Evolutionary conservation across 2,329 filamentous ascomycete genomes (phyloP), one percentile per base, ranked within the genome.

Genomic region (Sclerotiophoma versabilis): DNA sequence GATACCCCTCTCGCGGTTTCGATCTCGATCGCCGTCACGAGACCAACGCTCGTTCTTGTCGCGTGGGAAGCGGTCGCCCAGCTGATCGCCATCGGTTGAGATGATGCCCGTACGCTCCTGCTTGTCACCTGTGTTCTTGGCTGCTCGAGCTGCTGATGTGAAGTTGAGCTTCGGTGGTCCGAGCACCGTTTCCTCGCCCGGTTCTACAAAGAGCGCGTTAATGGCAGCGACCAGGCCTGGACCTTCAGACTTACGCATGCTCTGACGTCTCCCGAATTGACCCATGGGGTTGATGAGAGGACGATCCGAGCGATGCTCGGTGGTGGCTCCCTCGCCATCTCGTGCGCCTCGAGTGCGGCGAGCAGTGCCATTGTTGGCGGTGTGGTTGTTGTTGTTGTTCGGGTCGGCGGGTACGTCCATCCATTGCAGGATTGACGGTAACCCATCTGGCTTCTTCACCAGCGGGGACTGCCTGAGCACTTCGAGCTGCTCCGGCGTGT

Each of bases 371-470:
- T 64, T 66, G 34, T 61, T 66, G 47, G 42, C 32, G 37, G 63
- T 65, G 54, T 57, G 67, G 60, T 66, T 69, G 51, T 56, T 65
- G 49, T 60, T 60, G 32, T 44, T 57, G 41, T 19, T 66, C 27
- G 69, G 65, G 20, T 74, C 72, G 22, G 62, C 54, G 17, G 69
- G 63, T 37, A 66, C 96, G 90, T 93, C 92, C 92, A 97, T 96
- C 93, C 93, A 98, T 81, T 96, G 91, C 79, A 96, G 92, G 60
- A 89, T 84, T 22, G 92, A 89, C 62, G 92, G 93, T 38, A 97
- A 83, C 60, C 83, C 84, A 60, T 88, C 80, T 39, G 93, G 93
- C 77, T 91, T 96, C 66, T 84, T 80, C 70, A 92, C 92, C 75
- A 96, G 81, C 62, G 92, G 92, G 61, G 93, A 97, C 56, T 89